phyloP scores from a whole-genome alignment of 345 rosid species.

The Alliaria petiolata region DNA sequence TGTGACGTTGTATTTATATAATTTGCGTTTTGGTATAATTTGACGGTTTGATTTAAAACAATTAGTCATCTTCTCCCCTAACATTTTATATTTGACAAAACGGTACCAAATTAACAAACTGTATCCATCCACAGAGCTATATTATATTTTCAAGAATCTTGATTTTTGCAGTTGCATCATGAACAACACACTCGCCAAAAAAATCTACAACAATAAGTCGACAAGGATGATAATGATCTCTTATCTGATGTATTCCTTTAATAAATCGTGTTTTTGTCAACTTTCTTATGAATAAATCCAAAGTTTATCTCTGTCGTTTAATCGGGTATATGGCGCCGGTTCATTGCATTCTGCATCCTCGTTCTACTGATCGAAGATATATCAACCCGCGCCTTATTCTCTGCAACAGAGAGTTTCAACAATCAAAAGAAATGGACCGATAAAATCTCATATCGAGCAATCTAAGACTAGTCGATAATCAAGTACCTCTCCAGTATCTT shows the following conservation, averaged over 20 bases:
- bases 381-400: constrained; percentile 73
- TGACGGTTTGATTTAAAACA: neutral
- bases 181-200: neutral
- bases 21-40: neutral
- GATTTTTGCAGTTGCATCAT: neutral
- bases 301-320: neutral
- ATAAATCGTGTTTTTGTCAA: constrained; percentile 12
- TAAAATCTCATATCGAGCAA: neutral
- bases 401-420: constrained; percentile 36
- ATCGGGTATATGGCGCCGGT: neutral
- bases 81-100: neutral
- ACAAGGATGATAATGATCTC: constrained; percentile 21
- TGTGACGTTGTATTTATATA: neutral
- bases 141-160: neutral
- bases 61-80: neutral
- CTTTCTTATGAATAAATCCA: constrained; percentile 17
- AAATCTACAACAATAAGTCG: constrained; percentile 5
- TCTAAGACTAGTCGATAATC: neutral
- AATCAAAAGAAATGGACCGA: neutral
- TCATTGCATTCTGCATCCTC: constrained; percentile 63
- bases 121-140: neutral
- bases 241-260: constrained; percentile 25
- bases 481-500: constrained; percentile 82
- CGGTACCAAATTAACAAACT: neutral
- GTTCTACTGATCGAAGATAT: constrained; percentile 61